These are phyloP conservation scores for Zopfia rhizophila DNA, from an alignment of 2,329 filamentous ascomycete species.

Conservation along the genomic window DNA sequence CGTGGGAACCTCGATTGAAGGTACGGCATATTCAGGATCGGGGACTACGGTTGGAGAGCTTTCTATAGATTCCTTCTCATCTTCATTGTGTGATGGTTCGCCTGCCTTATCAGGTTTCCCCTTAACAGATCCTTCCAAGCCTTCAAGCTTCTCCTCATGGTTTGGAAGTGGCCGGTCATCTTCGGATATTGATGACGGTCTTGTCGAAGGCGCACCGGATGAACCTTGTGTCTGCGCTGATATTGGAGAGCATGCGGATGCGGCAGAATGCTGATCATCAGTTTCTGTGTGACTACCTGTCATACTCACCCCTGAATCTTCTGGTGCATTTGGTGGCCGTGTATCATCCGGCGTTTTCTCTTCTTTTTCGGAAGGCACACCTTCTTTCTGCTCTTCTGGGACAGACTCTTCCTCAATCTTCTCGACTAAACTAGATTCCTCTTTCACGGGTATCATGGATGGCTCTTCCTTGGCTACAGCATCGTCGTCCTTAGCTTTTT, in stretches of 20 bases:
- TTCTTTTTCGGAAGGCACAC: constrained; percentile 2
- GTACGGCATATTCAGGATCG: constrained; percentile 37
- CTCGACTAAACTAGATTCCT: constrained; percentile 20
- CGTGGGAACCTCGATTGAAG: constrained; percentile 31
- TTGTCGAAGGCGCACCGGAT: constrained; percentile 48
- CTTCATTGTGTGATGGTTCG: constrained; percentile 21
- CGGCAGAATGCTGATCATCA: constrained; percentile 48
- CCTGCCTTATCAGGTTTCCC: constrained; percentile 13
- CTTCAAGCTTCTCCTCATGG: constrained; percentile 28
- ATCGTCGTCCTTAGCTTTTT: constrained; percentile 5
- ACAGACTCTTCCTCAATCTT: constrained; percentile 30
- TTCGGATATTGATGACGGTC: constrained; percentile 52
- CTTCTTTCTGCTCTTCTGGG: not conserved
- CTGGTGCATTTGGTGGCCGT: constrained; percentile 19
- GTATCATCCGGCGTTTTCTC: constrained; percentile 14
- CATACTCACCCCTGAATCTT: constrained; percentile 67
- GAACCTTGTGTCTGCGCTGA: constrained; percentile 52
- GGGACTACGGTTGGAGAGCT: constrained; percentile 49
- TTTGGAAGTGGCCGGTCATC: constrained; percentile 40
- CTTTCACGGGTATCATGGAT: constrained; percentile 1
- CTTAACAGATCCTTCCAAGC: no score
- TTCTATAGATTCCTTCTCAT: constrained; percentile 45
- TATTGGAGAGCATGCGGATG: constrained; percentile 49
- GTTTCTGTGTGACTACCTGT: constrained; percentile 50
- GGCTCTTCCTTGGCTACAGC: not conserved